Evolutionary conservation across 164 flowering plant genomes (phyloP).

Genomic region (Piper betle): DNA sequence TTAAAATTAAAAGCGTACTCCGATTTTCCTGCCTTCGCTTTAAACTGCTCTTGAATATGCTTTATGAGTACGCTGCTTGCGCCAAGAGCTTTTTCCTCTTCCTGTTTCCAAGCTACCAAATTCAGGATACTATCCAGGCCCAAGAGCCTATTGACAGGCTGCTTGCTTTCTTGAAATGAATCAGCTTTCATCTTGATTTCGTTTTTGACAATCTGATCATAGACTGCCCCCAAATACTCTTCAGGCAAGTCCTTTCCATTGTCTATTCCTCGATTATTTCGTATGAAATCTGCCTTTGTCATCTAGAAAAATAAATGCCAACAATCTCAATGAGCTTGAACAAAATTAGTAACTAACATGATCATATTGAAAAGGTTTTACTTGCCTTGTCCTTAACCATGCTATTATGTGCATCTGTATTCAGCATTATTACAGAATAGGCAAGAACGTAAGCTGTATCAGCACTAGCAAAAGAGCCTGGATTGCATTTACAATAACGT

Average conservation of each 20-base stretch:
- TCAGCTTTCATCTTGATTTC: constrained; percentile 95
- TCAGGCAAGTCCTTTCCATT: constrained; percentile 95
- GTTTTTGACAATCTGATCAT: constrained; percentile 91
- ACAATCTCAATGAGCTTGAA: constrained; percentile 9
- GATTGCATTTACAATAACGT: constrained; percentile 96
- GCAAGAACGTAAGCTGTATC: constrained; percentile 99
- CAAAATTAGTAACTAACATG: not conserved
- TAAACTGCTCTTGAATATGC: constrained; percentile 95
- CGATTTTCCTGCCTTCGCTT: constrained; percentile 79
- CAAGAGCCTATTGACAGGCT: constrained; percentile 69
- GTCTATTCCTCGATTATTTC: constrained; percentile 97
- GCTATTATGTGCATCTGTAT: constrained; percentile 95
- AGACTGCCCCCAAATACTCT: constrained; percentile 72
- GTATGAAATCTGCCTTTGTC: constrained; percentile 92
- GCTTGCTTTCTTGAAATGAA: constrained; percentile 75
- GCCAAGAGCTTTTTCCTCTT: constrained; percentile 89
- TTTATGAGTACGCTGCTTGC: constrained; percentile 79
- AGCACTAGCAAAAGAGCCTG: constrained; percentile 78
- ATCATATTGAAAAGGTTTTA: constrained; percentile 2
- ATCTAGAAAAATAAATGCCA: constrained; percentile 36
- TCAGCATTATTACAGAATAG: constrained; percentile 97
- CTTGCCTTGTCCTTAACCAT: constrained; percentile 98
- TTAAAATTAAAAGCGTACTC: constrained; percentile 44
- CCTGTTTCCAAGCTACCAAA: constrained; percentile 76
- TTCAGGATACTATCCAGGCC: constrained; percentile 94